Conservation (phyloP, 129 eudicot species). For the Sambucus nigra region DNA sequence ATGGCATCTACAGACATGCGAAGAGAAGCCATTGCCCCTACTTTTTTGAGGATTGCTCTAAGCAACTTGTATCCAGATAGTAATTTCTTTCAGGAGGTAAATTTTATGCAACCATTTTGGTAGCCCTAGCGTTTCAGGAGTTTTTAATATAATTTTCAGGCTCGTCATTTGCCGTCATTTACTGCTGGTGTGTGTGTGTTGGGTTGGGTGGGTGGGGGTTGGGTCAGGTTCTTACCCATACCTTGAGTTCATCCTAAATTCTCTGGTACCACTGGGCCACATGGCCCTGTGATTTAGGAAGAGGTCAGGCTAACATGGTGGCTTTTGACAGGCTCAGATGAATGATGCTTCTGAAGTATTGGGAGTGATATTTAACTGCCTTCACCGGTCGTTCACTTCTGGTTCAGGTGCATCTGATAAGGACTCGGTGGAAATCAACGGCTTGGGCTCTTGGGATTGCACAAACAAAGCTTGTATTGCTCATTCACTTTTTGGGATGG, state of each 20-base stretch:
- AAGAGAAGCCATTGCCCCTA: constrained; percentile 83
- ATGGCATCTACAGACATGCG: constrained; percentile 36
- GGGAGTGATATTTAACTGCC: constrained; percentile 84
- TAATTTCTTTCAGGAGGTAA: constrained; percentile 90
- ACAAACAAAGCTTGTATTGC: constrained; percentile 57
- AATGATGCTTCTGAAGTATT: constrained; percentile 98
- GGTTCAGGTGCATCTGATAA: constrained; percentile 27
- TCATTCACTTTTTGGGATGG: constrained; percentile 89
- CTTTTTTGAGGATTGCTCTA: constrained; percentile 77
- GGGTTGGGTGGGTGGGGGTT: not conserved
- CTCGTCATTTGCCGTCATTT: not conserved
- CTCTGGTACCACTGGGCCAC: not conserved
- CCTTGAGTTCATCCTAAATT: not conserved
- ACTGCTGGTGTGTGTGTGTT: not conserved
- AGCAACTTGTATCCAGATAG: constrained; percentile 96
- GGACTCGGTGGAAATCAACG: constrained; percentile 40
- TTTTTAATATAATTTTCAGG: no score
- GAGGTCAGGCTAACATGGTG: constrained; percentile 8
- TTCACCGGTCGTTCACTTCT: constrained; percentile 65
- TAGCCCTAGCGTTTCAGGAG: not conserved
- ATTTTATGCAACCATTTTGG: constrained; percentile 6
- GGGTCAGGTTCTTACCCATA: no score
- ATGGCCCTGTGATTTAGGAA: not conserved
- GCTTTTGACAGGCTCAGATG: constrained; percentile 81
- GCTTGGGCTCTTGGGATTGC: constrained; percentile 75